Percentiles rank a stretch among this genome's conserved stretches.
phyloP scores from a whole-genome alignment of 2,329 filamentous ascomycete genomes.

The Venturia nashicola region DNA sequence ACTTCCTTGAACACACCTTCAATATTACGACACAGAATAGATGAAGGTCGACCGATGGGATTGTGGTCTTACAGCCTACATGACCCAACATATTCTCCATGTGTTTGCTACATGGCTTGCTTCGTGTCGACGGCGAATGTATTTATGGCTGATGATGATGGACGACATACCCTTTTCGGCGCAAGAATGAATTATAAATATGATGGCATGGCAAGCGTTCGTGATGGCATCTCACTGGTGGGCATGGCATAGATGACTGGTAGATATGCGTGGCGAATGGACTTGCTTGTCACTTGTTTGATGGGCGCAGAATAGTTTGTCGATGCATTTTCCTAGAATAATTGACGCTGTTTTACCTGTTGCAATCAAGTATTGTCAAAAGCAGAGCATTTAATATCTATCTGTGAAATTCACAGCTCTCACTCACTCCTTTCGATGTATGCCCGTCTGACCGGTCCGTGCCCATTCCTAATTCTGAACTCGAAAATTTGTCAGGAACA shows the following conservation, averaged over 20 bases:
- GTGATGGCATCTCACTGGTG: neutral
- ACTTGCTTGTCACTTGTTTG: neutral
- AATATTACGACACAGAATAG: neutral
- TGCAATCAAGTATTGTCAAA: too few relatives aligned
- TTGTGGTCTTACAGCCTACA: too few relatives aligned
- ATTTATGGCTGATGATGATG: neutral
- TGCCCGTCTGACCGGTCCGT: neutral
- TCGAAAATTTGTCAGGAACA: neutral
- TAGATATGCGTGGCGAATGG: neutral
- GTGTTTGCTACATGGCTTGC: neutral
- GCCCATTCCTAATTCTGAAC: neutral
- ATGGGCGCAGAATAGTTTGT: neutral
- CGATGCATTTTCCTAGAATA: neutral
- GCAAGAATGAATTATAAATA: neutral
- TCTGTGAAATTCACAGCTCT: too few relatives aligned
- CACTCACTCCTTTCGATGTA: neutral
- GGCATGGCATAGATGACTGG: neutral
- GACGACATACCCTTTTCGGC: neutral
- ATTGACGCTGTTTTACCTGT: too few relatives aligned
- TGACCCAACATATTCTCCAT: neutral
- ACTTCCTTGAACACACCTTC: conserved; percentile 6
- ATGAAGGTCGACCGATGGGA: neutral
- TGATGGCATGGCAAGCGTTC: neutral
- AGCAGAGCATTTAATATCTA: neutral
- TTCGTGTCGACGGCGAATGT: neutral